phyloP scores from a whole-genome alignment of 2,329 filamentous ascomycete genomes.

The Exophiala bonariae region DNA sequence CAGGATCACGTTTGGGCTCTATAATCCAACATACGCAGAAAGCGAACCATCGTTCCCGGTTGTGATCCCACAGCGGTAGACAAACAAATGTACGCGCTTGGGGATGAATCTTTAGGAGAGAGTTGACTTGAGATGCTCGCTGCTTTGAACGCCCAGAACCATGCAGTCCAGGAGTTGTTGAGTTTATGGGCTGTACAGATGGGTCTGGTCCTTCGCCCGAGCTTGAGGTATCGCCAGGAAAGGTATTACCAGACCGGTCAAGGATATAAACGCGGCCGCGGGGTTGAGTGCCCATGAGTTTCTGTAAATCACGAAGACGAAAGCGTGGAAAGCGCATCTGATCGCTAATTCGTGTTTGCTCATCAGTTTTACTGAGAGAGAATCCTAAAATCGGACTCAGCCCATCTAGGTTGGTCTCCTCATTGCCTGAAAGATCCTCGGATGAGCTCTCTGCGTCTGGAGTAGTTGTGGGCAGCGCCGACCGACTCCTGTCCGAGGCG shows the following conservation, averaged over 20 bases:
- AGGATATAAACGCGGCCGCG: constrained; percentile 1
- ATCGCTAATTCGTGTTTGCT: not conserved
- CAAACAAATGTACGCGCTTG: constrained; percentile 23
- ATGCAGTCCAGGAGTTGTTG: no score
- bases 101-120: not conserved
- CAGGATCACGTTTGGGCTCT: constrained; percentile 29
- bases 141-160: not conserved
- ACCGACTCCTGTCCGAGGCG: not conserved
- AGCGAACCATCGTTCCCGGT: constrained; percentile 33
- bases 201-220: no score
- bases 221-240: constrained; percentile 2
- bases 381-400: constrained; percentile 1
- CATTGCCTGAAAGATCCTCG: not conserved
- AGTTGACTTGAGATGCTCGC: not conserved
- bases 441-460: not conserved
- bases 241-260: not conserved
- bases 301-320: not conserved
- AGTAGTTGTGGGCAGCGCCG: not conserved
- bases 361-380: not conserved
- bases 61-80: constrained; percentile 36
- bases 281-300: not conserved
- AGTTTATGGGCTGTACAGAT: not conserved
- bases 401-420: not conserved
- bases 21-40: constrained; percentile 33
- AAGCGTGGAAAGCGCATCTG: constrained; percentile 1